A percentile compares a stretch with the other conserved stretches of the same genome.
Conservation (phyloP, 1,284 basidiomycete species). For the Phlebopus sp. region DNA sequence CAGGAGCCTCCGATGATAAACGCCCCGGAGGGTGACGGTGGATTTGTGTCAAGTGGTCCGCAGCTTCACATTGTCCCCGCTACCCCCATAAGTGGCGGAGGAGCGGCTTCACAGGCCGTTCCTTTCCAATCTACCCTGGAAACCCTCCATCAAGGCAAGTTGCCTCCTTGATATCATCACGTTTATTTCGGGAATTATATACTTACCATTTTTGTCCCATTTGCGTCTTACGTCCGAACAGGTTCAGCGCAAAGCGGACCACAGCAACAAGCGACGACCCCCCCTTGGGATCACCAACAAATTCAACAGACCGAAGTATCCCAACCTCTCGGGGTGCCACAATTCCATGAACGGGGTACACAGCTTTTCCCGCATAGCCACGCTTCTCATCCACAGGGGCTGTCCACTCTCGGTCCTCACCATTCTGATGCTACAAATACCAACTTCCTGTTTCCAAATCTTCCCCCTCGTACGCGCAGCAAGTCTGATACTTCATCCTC, state of each 20-base stretch:
- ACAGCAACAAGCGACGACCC: conserved; percentile 34
- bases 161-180: conserved; percentile 22
- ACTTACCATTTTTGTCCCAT: conserved; percentile 24
- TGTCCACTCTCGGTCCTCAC: conserved; percentile 32
- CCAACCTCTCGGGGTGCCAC: conserved; percentile 30
- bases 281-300: conserved; percentile 36
- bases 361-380: conserved; percentile 35
- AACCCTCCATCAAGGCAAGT: conserved; percentile 51
- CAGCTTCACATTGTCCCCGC: conserved; percentile 75
- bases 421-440: conserved; percentile 36
- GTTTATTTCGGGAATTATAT: conserved; percentile 33
- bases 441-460: conserved; percentile 32
- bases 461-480: conserved; percentile 47
- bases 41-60: conserved; percentile 48
- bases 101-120: conserved; percentile 41
- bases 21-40: conserved; percentile 61
- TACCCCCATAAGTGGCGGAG: conserved; percentile 70
- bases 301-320: conserved; percentile 33
- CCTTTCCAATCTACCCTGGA: conserved; percentile 49
- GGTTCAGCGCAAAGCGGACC: conserved; percentile 29
- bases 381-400: conserved; percentile 32
- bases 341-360: conserved; percentile 28
- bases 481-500: conserved; percentile 59
- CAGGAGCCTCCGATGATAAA: conserved; percentile 56
- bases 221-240: conserved; percentile 27